Conservation (phyloP, 345 rosid species). For the Syzygium aqueum region DNA sequence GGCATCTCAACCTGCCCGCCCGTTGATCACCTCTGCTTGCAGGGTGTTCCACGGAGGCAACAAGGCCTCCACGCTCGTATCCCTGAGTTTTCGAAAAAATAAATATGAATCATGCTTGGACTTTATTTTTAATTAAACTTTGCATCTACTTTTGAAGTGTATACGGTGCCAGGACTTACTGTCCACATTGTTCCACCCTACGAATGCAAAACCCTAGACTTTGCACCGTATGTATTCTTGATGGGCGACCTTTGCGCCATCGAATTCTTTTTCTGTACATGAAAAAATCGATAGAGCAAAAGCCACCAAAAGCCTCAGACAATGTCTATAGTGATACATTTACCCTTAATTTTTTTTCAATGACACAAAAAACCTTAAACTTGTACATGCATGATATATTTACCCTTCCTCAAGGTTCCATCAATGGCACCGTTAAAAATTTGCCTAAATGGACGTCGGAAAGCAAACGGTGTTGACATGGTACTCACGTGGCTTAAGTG, state of each 20-base stretch:
- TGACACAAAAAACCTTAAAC: too few relatives aligned
- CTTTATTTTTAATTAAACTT: not conserved
- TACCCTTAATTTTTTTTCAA: too few relatives aligned
- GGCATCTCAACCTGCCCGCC: accelerated
- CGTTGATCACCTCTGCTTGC: not conserved
- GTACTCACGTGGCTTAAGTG: too few relatives aligned
- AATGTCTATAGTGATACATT: too few relatives aligned
- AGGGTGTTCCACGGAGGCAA: not conserved
- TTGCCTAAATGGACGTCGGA: too few relatives aligned
- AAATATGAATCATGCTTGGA: not conserved
- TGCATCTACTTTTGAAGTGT: not conserved
- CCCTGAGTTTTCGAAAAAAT: not conserved
- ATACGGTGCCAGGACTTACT: not conserved
- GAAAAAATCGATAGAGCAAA: not conserved
- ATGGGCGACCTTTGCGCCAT: not conserved
- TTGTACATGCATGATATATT: too few relatives aligned
- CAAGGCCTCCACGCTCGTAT: not conserved
- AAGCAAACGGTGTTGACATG: too few relatives aligned
- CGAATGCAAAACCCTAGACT: not conserved
- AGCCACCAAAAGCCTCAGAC: too few relatives aligned
- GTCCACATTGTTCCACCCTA: not conserved
- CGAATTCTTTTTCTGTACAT: not conserved
- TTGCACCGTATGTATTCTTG: not conserved
- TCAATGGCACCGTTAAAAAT: too few relatives aligned
- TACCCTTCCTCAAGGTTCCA: too few relatives aligned